Conservation (phyloP, 257 asterid genomes). For the Fraxinus anomala region DNA sequence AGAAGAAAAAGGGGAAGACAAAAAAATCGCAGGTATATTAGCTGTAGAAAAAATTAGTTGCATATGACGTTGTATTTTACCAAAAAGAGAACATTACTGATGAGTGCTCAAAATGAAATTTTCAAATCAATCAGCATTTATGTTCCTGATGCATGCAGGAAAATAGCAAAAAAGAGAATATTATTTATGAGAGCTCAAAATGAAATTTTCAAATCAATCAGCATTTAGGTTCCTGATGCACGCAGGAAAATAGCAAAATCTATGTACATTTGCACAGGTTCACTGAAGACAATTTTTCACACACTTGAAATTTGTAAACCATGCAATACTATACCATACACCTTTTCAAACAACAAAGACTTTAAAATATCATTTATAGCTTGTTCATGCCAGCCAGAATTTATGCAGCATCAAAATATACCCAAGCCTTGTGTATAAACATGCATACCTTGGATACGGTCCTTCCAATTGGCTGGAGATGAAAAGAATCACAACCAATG, state of each 20-base stretch:
- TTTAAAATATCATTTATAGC: not conserved
- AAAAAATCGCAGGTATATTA: not conserved
- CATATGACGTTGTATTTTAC: not conserved
- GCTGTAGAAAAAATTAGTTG: not conserved
- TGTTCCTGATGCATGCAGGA: not conserved
- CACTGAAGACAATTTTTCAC: not conserved
- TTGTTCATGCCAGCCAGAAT: constrained; percentile 3
- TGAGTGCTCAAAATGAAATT: not conserved
- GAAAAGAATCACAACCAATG: constrained; percentile 94
- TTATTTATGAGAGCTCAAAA: not conserved
- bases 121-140: not conserved
- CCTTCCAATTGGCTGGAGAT: constrained; percentile 92
- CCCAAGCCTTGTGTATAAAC: constrained; percentile 1
- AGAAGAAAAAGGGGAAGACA: constrained; percentile 2
- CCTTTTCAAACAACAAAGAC: not conserved
- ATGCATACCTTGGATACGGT: constrained; percentile 70
- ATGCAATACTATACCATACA: constrained; percentile 4
- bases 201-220: not conserved
- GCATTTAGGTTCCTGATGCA: not conserved
- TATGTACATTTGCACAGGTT: constrained; percentile 14
- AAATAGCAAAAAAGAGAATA: not conserved
- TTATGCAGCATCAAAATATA: constrained; percentile 7
- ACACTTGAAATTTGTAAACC: constrained; percentile 2
- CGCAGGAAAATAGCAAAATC: not conserved
- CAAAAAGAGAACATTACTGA: not conserved